Conservation (phyloP, 2,329 filamentous ascomycete genomes). For the Tricladium varicosporioides region DNA sequence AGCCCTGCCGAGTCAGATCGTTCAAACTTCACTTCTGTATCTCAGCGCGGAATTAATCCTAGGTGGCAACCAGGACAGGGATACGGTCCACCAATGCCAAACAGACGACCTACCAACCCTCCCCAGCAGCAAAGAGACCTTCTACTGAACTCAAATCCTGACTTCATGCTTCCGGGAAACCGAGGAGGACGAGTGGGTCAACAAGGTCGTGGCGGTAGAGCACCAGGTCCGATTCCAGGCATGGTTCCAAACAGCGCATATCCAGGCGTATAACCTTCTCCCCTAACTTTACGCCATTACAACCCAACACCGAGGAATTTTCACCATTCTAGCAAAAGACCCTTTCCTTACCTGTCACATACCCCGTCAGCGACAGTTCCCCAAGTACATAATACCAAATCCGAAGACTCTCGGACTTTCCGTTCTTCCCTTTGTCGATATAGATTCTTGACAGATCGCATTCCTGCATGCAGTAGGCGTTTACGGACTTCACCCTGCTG, state of each 20-base stretch:
- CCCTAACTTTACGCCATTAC: neutral
- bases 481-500: neutral
- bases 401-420: neutral
- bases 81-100: conserved; percentile 36
- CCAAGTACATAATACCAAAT: conserved; percentile 26
- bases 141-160: conserved; percentile 76
- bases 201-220: conserved; percentile 17
- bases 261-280: conserved; percentile 32
- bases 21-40: conserved; percentile 87
- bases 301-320: conserved; percentile 10
- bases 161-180: conserved; percentile 69
- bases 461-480: neutral
- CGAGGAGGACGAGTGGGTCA: conserved; percentile 23
- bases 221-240: conserved; percentile 36
- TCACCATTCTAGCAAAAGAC: conserved; percentile 16
- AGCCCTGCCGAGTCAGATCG: conserved; percentile 77
- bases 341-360: conserved; percentile 14
- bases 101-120: conserved; percentile 19
- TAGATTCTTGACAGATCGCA: conserved; percentile 3
- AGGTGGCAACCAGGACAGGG: conserved; percentile 61
- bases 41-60: conserved; percentile 84
- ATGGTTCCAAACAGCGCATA: conserved; percentile 56
- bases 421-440: conserved; percentile 19
- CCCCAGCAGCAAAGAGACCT: conserved; percentile 62
- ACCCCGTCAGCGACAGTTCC: conserved; percentile 10